Conservation (phyloP, 495 filamentous ascomycete genomes). For the Sabuloglossum arenarium region DNA sequence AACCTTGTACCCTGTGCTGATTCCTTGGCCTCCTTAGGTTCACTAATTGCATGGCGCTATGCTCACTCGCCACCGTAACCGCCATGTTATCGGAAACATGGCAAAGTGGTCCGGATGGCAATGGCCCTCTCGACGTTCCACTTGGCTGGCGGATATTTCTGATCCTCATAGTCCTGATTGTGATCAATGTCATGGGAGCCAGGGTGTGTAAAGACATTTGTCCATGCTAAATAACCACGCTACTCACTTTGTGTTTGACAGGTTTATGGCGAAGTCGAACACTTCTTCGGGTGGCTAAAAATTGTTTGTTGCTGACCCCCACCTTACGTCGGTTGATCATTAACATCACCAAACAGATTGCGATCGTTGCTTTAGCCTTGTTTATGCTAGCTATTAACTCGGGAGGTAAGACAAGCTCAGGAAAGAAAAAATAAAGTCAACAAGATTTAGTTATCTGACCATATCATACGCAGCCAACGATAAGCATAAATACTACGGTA, state of each 20-base stretch:
- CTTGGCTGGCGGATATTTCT: neutral
- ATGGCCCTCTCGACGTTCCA: neutral
- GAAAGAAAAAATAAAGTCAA: too few species aligned
- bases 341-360: too few species aligned
- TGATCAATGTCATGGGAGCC: neutral
- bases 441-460: too few species aligned
- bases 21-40: neutral
- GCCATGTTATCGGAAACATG: neutral
- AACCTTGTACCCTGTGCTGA: neutral
- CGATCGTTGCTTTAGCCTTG: neutral
- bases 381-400: neutral
- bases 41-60: neutral
- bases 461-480: neutral
- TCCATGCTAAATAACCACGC: neutral
- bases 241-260: neutral
- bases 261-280: neutral
- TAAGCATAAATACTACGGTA: neutral
- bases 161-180: neutral
- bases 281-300: neutral
- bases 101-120: too few species aligned
- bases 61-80: neutral
- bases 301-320: too few species aligned
- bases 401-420: neutral
- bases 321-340: too few species aligned
- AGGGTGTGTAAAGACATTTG: neutral